Base-by-base conservation (phyloP, 1,139 yeast genomes). In the Hyphopichia fennica region DNA sequence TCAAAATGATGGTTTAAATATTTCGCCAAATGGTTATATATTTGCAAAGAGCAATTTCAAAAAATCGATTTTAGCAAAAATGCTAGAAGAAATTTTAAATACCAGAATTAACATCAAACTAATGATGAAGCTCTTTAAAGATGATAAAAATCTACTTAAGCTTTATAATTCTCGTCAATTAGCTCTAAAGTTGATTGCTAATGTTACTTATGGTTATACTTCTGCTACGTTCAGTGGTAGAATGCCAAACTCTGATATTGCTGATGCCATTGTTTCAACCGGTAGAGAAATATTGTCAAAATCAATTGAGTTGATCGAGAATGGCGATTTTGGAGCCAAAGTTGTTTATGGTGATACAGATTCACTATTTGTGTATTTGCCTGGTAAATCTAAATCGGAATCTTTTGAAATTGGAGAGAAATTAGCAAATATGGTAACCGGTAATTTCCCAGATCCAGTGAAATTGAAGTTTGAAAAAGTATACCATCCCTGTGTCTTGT, bases 311-410 rank as follows among this genome's bases (percentile, higher is more conserved):
- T 56, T 77, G 40, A 90, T 93, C 42, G 95, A 89, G 46, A 52
- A 58, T 0, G 75, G 79, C 23, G 58, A 71, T 28, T 87, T 89
- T 87, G 91, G 93, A 2, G 97, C 96, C 0, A 84, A 87, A 53
- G 97, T 93, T 0, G 96, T 93, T 0, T 93, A 93, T 61, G 99
- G 99, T 4, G 99, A 93, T 60, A 93, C 99, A 0, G 99, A 93
- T 62, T 87, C 96, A 35, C 65, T 93, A 41, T 93, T 93, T 72
- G 91, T 93, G 2, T 87, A 88, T 56, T 73, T 93, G 10, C 97
- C 97, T 0, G 97, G 97, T 0, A 81, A 81, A 53, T 71, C 88
- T 0, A 80, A 76, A 48, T 76, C 68, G 1, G 95, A 90, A 35
- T 97, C 98, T 0, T 91, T 91, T 57, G 63, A 56, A 13, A 67